Percentiles rank a stretch among this genome's conserved stretches.
Conservation (phyloP, 2,329 filamentous ascomycete genomes). For the Ascochyta clinopodiicola region DNA sequence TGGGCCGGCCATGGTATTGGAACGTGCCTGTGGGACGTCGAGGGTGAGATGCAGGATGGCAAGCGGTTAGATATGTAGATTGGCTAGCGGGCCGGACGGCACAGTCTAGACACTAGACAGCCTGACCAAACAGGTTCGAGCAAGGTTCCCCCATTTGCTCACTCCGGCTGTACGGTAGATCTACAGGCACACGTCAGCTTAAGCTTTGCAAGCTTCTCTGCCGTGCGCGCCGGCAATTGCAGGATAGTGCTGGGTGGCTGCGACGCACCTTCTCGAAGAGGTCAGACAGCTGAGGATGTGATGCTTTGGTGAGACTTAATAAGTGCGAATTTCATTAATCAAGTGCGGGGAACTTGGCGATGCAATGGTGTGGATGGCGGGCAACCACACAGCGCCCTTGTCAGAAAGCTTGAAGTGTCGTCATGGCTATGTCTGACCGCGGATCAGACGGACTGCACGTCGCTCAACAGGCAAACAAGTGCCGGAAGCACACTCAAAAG, state of each 20-base stretch:
- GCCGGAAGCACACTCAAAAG: conserved; percentile 6
- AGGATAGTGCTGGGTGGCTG: conserved; percentile 28
- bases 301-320: conserved; percentile 11
- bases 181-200: conserved; percentile 22
- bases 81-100: conserved; percentile 11
- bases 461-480: neutral
- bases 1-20: conserved; percentile 9
- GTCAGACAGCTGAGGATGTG: neutral
- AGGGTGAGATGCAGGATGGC: conserved; percentile 9
- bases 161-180: conserved; percentile 11
- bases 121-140: conserved; percentile 5
- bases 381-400: conserved; percentile 8
- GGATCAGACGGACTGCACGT: conserved; percentile 8
- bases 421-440: conserved; percentile 43
- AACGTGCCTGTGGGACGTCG: conserved; percentile 3
- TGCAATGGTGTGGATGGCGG: conserved; percentile 5
- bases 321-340: conserved; percentile 21
- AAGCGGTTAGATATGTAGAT: conserved; percentile 13
- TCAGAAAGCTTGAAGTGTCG: conserved; percentile 45
- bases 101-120: neutral
- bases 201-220: conserved; percentile 35
- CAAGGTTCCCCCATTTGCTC: neutral
- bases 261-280: conserved; percentile 5
- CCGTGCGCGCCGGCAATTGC: conserved; percentile 30
- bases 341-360: conserved; percentile 20